Evolutionary conservation across 169 alveolate species (phyloP).

Genomic region (Theileria orientalis): DNA sequence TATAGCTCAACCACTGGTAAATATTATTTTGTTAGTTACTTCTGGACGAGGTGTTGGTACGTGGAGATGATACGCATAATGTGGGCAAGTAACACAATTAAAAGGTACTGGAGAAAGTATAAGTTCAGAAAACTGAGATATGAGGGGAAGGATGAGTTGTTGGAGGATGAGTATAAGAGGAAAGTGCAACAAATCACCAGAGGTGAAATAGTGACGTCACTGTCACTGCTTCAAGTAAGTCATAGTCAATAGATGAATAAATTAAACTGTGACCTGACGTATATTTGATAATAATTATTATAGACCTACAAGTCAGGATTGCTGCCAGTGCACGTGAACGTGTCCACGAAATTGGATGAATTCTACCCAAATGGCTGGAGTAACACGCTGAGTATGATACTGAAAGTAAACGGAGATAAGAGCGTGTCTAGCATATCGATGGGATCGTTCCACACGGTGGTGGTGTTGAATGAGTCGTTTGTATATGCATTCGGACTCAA

Average conservation of each 20-base stretch:
- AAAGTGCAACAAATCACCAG: constrained; percentile 18
- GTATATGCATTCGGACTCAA: constrained; percentile 48
- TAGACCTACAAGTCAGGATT: neutral
- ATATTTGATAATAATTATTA: neutral
- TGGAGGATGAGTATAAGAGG: neutral
- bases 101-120: constrained; percentile 10
- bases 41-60: constrained; percentile 29
- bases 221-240: constrained; percentile 4
- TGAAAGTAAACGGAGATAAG: constrained; percentile 11
- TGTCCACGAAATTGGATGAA: constrained; percentile 31
- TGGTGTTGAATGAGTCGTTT: constrained; percentile 21
- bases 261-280: neutral
- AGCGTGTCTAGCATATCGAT: constrained; percentile 10
- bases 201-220: constrained; percentile 12
- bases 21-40: neutral
- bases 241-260: neutral
- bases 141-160: constrained; percentile 19
- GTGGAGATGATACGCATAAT: constrained; percentile 10
- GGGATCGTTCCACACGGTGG: constrained; percentile 26
- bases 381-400: constrained; percentile 3
- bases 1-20: neutral
- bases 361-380: constrained; percentile 61
- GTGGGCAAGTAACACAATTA: constrained; percentile 15
- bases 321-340: constrained; percentile 55
- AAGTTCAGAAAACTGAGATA: constrained; percentile 1